Conservation (phyloP, 169 alveolate genomes). For the Neospora caninum region DNA sequence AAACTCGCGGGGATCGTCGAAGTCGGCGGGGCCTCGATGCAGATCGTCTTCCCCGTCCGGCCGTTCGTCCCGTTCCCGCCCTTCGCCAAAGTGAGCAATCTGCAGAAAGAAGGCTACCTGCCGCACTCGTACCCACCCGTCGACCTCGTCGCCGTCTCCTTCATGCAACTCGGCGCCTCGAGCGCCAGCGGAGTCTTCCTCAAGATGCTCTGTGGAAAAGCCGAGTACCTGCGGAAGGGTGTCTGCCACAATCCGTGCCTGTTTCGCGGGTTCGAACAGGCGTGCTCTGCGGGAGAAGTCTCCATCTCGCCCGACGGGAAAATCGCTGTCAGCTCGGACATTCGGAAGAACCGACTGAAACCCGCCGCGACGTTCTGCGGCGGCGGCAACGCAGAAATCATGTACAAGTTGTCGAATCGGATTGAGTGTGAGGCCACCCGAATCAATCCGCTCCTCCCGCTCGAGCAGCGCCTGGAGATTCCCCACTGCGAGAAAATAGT, state of each 20-base stretch:
- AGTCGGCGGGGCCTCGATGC: constrained; percentile 55
- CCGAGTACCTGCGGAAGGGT: neutral
- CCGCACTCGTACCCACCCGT: constrained; percentile 12
- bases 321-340: neutral
- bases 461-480: constrained; percentile 39
- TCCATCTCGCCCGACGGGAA: constrained; percentile 2
- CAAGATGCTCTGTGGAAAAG: constrained; percentile 29
- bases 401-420: constrained; percentile 1
- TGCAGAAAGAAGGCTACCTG: constrained; percentile 21
- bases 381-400: constrained; percentile 30
- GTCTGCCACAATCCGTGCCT: constrained; percentile 54
- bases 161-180: constrained; percentile 55
- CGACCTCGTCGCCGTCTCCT: constrained; percentile 49
- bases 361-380: constrained; percentile 49
- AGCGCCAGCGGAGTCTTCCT: constrained; percentile 53
- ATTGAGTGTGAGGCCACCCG: constrained; percentile 35
- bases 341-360: constrained; percentile 42
- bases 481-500: constrained; percentile 14
- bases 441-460: constrained; percentile 13
- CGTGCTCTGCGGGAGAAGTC: constrained; percentile 49
- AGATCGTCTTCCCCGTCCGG: constrained; percentile 48
- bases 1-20: constrained; percentile 47
- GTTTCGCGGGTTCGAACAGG: constrained; percentile 17
- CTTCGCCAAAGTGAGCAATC: constrained; percentile 18
- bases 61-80: constrained; percentile 28